Base-by-base conservation (phyloP, 129 eudicot genomes). In the Pittosporum tobira region DNA sequence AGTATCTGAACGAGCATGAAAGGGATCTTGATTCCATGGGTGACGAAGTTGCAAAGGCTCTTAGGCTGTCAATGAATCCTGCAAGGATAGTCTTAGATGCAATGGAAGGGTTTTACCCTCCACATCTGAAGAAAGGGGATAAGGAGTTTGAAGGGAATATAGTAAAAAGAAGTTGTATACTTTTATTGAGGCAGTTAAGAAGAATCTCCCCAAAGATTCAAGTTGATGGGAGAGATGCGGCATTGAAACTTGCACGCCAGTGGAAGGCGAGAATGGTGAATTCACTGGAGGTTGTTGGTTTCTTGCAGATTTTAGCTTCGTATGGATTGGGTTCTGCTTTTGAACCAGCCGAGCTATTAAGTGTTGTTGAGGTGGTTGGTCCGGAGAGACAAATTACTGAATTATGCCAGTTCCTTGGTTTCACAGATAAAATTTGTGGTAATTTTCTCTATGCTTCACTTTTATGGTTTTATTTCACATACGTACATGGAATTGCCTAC, bases 21-120 rank as follows among this genome's bases (percentile, higher is more conserved):
- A 62, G 57, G 18, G 73, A 73, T 59, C 68, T 46, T 13, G 49
- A 61, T 42, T 54, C 42, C 10, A 58, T 63, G 64, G 51, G 45
- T 10, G 68, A 38, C 24, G 72, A 78, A 58, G 62, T 68, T 53
- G 28, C 10, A 28, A 34, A 24, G 30, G 80, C 51, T 29, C 79
- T 78, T 62, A 21, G 27, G 6, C 38, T 60, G 22, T 78, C 73
- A 21, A 3, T 38, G 15, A 45, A 73, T 54, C 79, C 84, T 21
- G 79, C 73, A 36, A 64, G 55, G 51, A 43, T 73, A 27, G 84
- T 78, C 16, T 48, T 73, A 11, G 79, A 78, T 64, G 84, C 73
- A 43, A 59, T 73, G 23, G 30, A 59, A 61, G 76, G 62, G 55
- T 64, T 73, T 53, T 68, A 36, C 30, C 27, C 40, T 40, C 13